These are phyloP conservation scores for Phytopythium mirpurense DNA, from an alignment of 352 stramenopile species.

Conservation along the genomic window DNA sequence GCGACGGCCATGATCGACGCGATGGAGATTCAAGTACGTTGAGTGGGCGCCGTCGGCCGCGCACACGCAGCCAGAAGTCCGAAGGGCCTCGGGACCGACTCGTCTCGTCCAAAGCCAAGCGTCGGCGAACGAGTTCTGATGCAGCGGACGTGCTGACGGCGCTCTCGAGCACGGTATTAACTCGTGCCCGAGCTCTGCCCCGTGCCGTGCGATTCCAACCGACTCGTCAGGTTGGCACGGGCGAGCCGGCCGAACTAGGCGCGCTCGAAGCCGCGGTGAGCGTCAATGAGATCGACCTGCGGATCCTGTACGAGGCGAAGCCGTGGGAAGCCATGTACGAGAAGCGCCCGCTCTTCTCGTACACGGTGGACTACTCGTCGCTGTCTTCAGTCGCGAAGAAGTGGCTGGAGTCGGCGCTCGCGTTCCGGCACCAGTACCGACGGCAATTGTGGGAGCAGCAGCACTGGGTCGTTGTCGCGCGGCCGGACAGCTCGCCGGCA, in stretches of 20 bases:
- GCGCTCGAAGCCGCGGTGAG: background rate
- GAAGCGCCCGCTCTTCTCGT: background rate
- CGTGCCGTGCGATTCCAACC: background rate
- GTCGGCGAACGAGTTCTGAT: background rate
- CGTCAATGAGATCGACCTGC: constrained; percentile 1
- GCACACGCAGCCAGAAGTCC: too few species aligned
- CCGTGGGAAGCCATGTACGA: constrained; percentile 1
- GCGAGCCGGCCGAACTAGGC: background rate
- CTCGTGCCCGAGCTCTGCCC: background rate
- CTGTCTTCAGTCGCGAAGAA: background rate
- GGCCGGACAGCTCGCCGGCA: background rate
- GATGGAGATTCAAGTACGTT: too few species aligned
- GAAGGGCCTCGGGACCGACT: background rate
- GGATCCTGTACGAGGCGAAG: background rate
- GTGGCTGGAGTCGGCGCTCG: background rate
- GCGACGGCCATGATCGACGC: too few species aligned
- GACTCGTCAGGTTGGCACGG: too few species aligned
- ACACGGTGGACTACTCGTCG: background rate
- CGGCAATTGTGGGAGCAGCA: constrained; percentile 3
- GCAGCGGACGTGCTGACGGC: background rate
- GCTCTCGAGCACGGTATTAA: background rate
- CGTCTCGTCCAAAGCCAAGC: background rate
- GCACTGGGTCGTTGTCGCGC: background rate
- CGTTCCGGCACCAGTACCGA: background rate
- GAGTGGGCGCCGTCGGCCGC: too few species aligned